Evolutionary conservation across 169 alveolate genomes (phyloP).

Genomic region (Theileria sp.): DNA sequence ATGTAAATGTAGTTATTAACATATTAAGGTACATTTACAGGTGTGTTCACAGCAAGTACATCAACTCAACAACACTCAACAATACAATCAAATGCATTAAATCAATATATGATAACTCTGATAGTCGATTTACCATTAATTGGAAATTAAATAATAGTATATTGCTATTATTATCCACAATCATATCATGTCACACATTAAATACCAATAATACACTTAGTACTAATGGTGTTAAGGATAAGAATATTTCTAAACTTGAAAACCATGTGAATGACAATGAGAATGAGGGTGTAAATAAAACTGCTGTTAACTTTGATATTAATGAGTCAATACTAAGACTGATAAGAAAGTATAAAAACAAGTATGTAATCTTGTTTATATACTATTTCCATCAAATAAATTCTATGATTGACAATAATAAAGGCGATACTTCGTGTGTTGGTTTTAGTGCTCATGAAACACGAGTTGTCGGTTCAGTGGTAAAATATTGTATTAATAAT

Average conservation of each 20-base stretch:
- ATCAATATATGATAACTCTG: neutral
- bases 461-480: neutral
- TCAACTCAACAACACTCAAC: conserved; percentile 15
- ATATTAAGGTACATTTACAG: conserved; percentile 48
- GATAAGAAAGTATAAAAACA: neutral
- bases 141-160: neutral
- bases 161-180: neutral
- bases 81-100: neutral
- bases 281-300: neutral
- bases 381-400: neutral
- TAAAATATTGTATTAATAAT: neutral
- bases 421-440: neutral
- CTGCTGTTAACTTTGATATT: neutral
- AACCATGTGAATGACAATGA: neutral
- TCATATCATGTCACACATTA: neutral
- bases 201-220: neutral
- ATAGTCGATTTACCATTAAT: neutral
- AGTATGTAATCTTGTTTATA: neutral
- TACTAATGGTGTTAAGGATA: neutral
- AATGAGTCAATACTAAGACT: neutral
- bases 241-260: neutral
- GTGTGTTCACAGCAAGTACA: conserved; percentile 43
- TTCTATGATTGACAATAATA: neutral
- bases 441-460: neutral
- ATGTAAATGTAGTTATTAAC: conserved; percentile 34